Base-by-base conservation (phyloP, 345 rosid species). In the Adansonia digitata region DNA sequence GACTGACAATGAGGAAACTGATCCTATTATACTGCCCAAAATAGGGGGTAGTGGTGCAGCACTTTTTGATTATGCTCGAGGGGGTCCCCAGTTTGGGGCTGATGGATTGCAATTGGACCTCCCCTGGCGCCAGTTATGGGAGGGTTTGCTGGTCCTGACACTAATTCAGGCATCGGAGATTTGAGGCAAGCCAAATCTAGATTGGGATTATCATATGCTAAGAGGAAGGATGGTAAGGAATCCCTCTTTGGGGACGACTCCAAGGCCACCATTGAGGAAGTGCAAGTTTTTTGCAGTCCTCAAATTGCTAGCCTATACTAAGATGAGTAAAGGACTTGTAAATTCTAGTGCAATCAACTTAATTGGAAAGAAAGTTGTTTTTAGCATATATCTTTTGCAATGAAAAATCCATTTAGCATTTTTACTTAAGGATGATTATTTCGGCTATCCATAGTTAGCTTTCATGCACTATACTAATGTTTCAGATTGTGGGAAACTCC, bases 11-110 rank as follows among this genome's bases (percentile, higher is more conserved):
- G 76, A 62, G 29, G 59, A 45, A 12, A 69, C 24, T 15, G 90
- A 81, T 4, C 93, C 90, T 0, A 64, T 88, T 43, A 46, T 84
- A 17, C 81, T 92, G 53, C 80, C 90, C 24, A 92, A 94, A 73
- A 85, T 88, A 22, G 98, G 97, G 27, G 97, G 97, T 20, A 94
- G 94, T 29, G 97, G 97, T 72, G 97, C 94, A 9, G 94, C 97
- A 20, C 86, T 92, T 14, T 94, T 91, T 63, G 94, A 92, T 65
- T 92, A 92, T 77, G 97, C 94, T 2, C 78, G 87, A 20, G 88
- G 89, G 8, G 90, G 89, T 51, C 90, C 91, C 42, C 92, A 88
- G 69, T 88, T 90, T 27, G 93, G 94, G 78, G 93, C 97, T 0
- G 97, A 89, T 10, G 93, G 97, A 75, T 84, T 92, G 31, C 90